These are phyloP conservation scores for Raffaelea albimanens DNA, from an alignment of 2,329 filamentous ascomycete genomes.

Conservation along the genomic window DNA sequence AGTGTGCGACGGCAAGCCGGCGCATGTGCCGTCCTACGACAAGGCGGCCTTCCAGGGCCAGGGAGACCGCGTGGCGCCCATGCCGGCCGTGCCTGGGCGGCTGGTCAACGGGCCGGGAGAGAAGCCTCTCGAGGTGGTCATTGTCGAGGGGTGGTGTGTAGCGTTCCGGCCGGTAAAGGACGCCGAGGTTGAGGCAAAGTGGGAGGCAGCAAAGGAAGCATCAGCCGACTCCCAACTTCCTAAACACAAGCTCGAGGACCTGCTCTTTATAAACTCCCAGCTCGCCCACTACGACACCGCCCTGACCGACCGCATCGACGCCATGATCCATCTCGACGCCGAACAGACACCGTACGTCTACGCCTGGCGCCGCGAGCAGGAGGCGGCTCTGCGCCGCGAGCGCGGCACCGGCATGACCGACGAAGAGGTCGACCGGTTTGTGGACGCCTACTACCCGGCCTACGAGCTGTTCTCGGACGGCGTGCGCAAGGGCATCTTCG, in stretches of 20 bases:
- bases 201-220: constrained; percentile 27
- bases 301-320: constrained; percentile 40
- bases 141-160: constrained; percentile 88
- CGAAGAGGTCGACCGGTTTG: constrained; percentile 68
- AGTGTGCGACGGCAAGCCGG: constrained; percentile 41
- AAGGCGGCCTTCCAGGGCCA: constrained; percentile 69
- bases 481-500: constrained; percentile 49
- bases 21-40: constrained; percentile 66
- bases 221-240: constrained; percentile 30
- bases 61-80: constrained; percentile 61
- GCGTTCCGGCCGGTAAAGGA: constrained; percentile 61
- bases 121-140: constrained; percentile 50
- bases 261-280: constrained; percentile 39
- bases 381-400: constrained; percentile 55
- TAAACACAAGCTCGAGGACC: constrained; percentile 37
- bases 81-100: constrained; percentile 46
- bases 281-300: constrained; percentile 34
- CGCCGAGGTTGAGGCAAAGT: constrained; percentile 38
- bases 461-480: constrained; percentile 60
- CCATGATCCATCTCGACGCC: constrained; percentile 56
- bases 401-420: constrained; percentile 74
- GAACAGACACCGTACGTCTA: constrained; percentile 69
- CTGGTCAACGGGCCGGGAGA: constrained; percentile 42
- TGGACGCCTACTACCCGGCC: constrained; percentile 58
- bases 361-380: constrained; percentile 74